These are phyloP conservation scores for Bassia scoparia DNA, from an alignment of 148 eudicot genomes.

Conservation along the genomic window DNA sequence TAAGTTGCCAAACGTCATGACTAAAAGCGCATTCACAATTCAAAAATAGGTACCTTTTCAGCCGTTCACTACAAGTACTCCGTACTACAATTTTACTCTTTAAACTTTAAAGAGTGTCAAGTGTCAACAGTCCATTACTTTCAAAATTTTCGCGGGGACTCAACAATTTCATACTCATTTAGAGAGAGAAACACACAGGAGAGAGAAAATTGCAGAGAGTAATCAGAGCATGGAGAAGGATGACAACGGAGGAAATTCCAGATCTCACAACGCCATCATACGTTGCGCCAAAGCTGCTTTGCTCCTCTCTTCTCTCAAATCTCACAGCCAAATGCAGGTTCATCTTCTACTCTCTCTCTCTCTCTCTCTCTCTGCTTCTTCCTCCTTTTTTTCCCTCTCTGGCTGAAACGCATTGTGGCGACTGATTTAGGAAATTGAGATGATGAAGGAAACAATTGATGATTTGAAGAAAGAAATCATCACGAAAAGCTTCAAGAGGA, in stretches of 20 bases:
- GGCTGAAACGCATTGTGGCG: background rate
- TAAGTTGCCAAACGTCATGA: too few relatives aligned
- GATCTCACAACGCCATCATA: slow-evolving; percentile 17
- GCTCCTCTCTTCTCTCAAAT: slow-evolving; percentile 24
- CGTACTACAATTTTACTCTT: too few relatives aligned
- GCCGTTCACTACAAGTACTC: too few relatives aligned
- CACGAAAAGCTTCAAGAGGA: slow-evolving; percentile 29
- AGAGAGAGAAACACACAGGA: slow-evolving; percentile 2
- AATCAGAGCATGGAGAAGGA: too few relatives aligned
- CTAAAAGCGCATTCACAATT: too few relatives aligned
- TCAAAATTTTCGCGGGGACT: background rate
- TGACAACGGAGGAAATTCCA: background rate
- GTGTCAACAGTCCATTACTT: too few relatives aligned
- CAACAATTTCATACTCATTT: background rate
- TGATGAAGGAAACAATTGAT: slow-evolving; percentile 21
- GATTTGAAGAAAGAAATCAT: slow-evolving; percentile 32
- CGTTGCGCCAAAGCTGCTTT: slow-evolving; percentile 38
- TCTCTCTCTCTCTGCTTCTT: background rate
- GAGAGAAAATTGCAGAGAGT: slow-evolving; percentile 16
- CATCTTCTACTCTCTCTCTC: background rate
- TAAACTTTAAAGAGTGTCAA: too few relatives aligned
- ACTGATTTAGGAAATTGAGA: slow-evolving; percentile 28
- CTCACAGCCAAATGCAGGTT: slow-evolving; percentile 15
- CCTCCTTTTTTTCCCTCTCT: slow-evolving; percentile 18
- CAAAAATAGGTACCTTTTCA: too few relatives aligned